Evolutionary conservation across 148 eudicot genomes (phyloP).

Genomic region (Rhododendron griersonianum): DNA sequence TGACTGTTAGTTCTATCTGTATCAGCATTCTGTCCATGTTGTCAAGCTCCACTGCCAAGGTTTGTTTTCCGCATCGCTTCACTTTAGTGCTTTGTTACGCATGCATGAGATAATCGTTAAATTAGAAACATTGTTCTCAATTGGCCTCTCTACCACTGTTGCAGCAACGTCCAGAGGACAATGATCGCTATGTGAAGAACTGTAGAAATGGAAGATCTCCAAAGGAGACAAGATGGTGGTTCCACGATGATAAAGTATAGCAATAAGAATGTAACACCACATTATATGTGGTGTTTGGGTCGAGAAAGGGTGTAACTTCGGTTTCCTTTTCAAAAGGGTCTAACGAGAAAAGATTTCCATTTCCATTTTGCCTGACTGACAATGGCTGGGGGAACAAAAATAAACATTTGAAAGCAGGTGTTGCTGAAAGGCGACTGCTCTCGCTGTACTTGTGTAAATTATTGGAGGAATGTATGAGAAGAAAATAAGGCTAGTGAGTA

Average conservation of each 20-base stretch:
- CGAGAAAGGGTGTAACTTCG: background rate
- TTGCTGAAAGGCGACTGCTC: background rate
- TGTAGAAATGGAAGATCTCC: slow-evolving; percentile 74
- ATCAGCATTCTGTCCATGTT: slow-evolving; percentile 71
- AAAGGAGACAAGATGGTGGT: slow-evolving; percentile 89
- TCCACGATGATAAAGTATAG: slow-evolving; percentile 68
- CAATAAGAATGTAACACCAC: background rate
- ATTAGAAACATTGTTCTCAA: background rate
- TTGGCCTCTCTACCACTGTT: background rate
- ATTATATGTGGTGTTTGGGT: background rate
- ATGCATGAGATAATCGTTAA: background rate
- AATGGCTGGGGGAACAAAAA: background rate
- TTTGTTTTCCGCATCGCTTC: slow-evolving; percentile 7
- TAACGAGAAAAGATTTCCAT: background rate
- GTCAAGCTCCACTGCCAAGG: slow-evolving; percentile 63
- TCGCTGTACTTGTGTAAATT: background rate
- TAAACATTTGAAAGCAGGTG: background rate
- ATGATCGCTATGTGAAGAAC: slow-evolving; percentile 72
- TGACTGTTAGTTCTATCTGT: slow-evolving; percentile 60
- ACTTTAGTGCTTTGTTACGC: background rate
- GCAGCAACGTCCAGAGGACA: slow-evolving; percentile 74
- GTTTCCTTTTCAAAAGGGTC: background rate
- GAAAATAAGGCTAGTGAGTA: background rate
- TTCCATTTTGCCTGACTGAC: background rate
- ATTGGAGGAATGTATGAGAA: background rate